Evolutionary conservation across 1,284 basidiomycete genomes (phyloP).

Genomic region (Ceratobasidium sp.): DNA sequence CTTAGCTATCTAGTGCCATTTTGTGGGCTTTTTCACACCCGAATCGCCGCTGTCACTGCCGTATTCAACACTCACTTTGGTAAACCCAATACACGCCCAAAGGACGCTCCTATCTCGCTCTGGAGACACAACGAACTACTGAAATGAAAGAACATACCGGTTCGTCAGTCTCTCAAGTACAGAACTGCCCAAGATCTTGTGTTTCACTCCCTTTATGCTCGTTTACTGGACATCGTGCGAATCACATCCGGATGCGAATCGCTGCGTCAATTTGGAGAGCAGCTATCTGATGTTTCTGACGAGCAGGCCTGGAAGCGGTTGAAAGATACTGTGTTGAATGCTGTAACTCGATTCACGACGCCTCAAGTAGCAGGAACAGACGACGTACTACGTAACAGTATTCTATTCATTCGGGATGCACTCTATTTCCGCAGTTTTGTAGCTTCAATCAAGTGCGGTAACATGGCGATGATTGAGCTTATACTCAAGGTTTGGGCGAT

Average conservation of each 20-base stretch:
- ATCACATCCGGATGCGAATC: too few relatives aligned
- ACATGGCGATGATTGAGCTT: not conserved
- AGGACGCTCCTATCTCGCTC: not conserved
- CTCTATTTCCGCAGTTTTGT: slow-evolving; percentile 10
- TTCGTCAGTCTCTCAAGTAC: not conserved
- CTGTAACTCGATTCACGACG: slow-evolving; percentile 2
- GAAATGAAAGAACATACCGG: not conserved
- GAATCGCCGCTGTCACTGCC: not conserved
- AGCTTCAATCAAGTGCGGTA: not conserved
- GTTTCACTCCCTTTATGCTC: too few relatives aligned
- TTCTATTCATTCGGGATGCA: slow-evolving; percentile 11
- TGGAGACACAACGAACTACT: slow-evolving; percentile 1
- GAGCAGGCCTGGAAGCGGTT: too few relatives aligned
- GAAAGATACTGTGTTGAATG: not conserved
- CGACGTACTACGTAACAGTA: not conserved
- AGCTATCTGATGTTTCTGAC: too few relatives aligned
- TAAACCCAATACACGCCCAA: not conserved
- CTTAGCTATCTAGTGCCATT: too few relatives aligned
- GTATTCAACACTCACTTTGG: slow-evolving; percentile 8
- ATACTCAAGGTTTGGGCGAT: not conserved
- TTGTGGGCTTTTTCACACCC: too few relatives aligned
- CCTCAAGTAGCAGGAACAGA: not conserved
- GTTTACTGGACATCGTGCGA: too few relatives aligned
- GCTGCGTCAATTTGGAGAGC: too few relatives aligned
- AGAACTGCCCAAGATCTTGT: not conserved